Evolutionary conservation across 1,284 basidiomycete species (phyloP), one percentile per base, ranked within the genome.

Genomic region (Cryptococcus floricola): DNA sequence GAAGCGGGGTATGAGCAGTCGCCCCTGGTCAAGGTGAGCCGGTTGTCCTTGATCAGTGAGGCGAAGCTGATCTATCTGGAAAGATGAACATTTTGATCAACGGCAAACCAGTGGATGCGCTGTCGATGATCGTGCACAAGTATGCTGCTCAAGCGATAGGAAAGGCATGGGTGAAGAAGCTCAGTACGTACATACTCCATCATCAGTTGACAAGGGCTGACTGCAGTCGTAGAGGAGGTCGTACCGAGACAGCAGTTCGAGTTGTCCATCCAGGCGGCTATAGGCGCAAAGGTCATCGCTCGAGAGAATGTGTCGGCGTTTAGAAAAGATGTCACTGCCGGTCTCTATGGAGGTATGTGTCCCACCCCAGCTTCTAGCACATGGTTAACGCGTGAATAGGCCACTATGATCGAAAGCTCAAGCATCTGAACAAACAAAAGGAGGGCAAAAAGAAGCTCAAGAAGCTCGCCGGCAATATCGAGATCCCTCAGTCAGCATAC

Each of bases 171-270:
- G 87, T 89, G 1, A 89, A 88, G 76, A 92, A 94, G 74, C 83
- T 97, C 52, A 88, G 90, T 91, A 66, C 69, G 87, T 70, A 34
- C 31, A 34, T 2, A 2, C 31, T 6, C n/a, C 19, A 13, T 38
- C 34, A 49, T 23, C 23, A 34, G 31, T 34, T 34, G 31, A 10
- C 31, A 37, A 57, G n/a, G 50, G 38, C 10, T 34, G 31, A 34
- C 5, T 10, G 10, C 1, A 34, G 13, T 18, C 28, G 14, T 59
- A 92, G 89, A 88, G 76, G 87, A 89, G 65, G 89, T 95, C 16
- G 88, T 98, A 39, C 93, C 93, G 16, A 81, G 89, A 47, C 95
- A 98, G 74, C 79, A 95, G 56, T 98, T 95, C 70, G 95, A 98
- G 74, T 87, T 98, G 13, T 87, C 90, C 1, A 92, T 95, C 53